Base-by-base conservation (phyloP, 2,329 filamentous ascomycete species). In the Cladosporium sphaerospermum region DNA sequence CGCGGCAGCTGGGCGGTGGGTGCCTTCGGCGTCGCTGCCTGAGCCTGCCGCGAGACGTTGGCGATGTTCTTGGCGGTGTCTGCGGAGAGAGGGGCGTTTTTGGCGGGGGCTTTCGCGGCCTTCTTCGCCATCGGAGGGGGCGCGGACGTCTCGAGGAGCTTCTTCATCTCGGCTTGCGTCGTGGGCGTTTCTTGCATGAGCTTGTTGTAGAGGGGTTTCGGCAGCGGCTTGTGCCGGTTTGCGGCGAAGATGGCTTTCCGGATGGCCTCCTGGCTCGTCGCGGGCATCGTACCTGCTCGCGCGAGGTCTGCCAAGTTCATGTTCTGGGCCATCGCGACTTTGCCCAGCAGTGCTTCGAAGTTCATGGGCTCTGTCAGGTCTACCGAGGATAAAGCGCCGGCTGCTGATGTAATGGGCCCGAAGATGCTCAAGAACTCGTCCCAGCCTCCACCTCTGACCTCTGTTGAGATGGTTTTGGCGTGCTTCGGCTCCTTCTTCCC, bases 391-490 rank as follows among this genome's bases (percentile, higher is more conserved):
- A 77, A 59, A 2, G 74, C 74, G 57, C 74, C 75, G 59, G 75
- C 71, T 14, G 76, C 70, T n/a, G 74, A 74, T 4, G 74, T 76
- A 43, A 78, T 73, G 0, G 75, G 75, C 1, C 74, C 74, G 57
- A 77, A 78, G 31, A 78, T 77, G 55, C 74, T 73, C 41, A 77
- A 67, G 55, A 78, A 77, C 48, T 78, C 75, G 45, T 77, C 75
- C 73, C 74, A 74, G 19, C 73, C 74, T 9, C 72, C 72, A 9
- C 70, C 72, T 56, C 75, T 76, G 44, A 78, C 73, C 50, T 77
- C 69, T 0, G 75, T 77, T 23, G 74, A 71, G 42, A 78, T 76
- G 23, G 65, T 67, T 34, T 73, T 72, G 4, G 74, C 73, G 41
- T 70, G 60, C 52, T 70, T 59, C 63, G 69, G 54, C 61, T 69